Percentiles rank a stretch among this genome's conserved stretches.
Evolutionary conservation across 2,329 filamentous ascomycete species (phyloP).

Genomic region (Phoma herbarum): DNA sequence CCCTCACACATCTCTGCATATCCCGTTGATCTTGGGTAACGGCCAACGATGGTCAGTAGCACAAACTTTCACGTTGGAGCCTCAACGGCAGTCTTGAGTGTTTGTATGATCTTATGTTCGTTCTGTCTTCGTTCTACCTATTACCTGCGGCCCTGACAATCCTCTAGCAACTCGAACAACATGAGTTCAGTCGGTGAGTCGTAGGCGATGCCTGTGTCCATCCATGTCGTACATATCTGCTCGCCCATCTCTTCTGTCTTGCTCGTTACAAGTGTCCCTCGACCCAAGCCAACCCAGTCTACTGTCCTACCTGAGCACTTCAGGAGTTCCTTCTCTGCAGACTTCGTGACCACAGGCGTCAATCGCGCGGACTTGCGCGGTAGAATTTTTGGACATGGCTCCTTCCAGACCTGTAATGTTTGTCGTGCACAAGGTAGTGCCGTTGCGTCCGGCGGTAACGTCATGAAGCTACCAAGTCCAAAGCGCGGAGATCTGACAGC

Average conservation of each 20-base stretch:
- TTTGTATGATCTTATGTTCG: not conserved
- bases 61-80: too few species aligned
- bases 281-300: slow-evolving; percentile 8
- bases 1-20: not conserved
- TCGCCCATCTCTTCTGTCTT: not conserved
- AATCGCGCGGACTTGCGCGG: slow-evolving; percentile 19
- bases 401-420: slow-evolving; percentile 25
- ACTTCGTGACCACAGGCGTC: slow-evolving; percentile 14
- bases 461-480: slow-evolving; percentile 28
- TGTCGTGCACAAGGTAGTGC: slow-evolving; percentile 2
- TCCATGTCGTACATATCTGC: slow-evolving; percentile 10
- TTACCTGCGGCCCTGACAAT: slow-evolving; percentile 16
- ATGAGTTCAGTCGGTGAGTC: slow-evolving; percentile 21
- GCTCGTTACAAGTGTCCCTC: slow-evolving; percentile 12
- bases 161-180: slow-evolving; percentile 17
- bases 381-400: slow-evolving; percentile 8
- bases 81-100: not conserved
- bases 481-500: slow-evolving; percentile 22
- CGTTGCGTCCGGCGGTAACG: not conserved
- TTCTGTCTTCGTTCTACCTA: not conserved
- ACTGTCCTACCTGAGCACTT: not conserved
- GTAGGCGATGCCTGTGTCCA: slow-evolving; percentile 14
- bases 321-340: slow-evolving; percentile 15
- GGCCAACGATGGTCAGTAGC: not conserved
- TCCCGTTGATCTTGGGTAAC: too few species aligned